Evolutionary conservation across 306 rosid genomes (phyloP).

Genomic region (Abrus pulchellus): DNA sequence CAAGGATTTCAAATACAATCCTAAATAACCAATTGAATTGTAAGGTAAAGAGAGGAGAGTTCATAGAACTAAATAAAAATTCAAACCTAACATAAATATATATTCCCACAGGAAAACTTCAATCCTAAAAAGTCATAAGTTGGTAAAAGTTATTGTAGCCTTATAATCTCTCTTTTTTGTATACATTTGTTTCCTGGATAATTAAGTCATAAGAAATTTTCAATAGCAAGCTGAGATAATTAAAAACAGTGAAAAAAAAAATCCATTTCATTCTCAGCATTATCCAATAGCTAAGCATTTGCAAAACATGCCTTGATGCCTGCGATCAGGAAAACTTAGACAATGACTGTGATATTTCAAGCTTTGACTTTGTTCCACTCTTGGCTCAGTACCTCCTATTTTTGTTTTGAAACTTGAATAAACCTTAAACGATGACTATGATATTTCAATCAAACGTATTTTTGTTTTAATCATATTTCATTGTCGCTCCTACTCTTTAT

Average conservation of each 20-base stretch:
- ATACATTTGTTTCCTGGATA: background rate
- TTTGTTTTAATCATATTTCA: constrained; percentile 34
- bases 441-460: background rate
- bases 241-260: background rate
- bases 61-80: background rate
- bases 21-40: constrained; percentile 9
- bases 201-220: constrained; percentile 1
- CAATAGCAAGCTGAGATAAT: constrained; percentile 8
- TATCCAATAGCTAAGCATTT: constrained; percentile 11
- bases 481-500: constrained; percentile 11
- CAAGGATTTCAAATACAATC: constrained; percentile 28
- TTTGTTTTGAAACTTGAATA: constrained; percentile 19
- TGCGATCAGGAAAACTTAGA: constrained; percentile 3
- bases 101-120: background rate
- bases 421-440: too few relatives aligned
- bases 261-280: constrained; percentile 19
- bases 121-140: background rate
- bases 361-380: constrained; percentile 30
- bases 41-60: background rate
- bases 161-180: constrained; percentile 14
- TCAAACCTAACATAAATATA: constrained; percentile 9
- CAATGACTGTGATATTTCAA: constrained; percentile 26
- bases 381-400: constrained; percentile 5
- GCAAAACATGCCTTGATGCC: background rate
- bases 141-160: background rate